Conservation (phyloP, 768 basidiomycete genomes). For the Rhodotorula kratochvilovae region DNA sequence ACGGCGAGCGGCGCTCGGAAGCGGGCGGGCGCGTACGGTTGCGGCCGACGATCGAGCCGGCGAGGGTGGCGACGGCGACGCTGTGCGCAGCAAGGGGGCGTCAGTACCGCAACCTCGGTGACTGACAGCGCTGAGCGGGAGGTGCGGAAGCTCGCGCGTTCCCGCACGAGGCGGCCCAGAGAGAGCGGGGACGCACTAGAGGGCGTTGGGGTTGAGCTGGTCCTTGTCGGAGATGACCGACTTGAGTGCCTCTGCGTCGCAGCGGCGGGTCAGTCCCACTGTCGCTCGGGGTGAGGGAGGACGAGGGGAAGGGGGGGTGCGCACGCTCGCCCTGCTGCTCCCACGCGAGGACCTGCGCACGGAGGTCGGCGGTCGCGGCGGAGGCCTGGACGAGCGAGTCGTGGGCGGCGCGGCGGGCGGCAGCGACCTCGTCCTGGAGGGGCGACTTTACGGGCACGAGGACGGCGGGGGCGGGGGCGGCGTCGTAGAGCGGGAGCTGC, state of each 20-base stretch:
- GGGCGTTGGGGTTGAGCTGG: conserved; percentile 75
- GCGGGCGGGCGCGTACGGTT: conserved; percentile 53
- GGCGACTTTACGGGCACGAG: conserved; percentile 65
- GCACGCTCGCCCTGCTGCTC: conserved; percentile 80
- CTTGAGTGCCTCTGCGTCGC: conserved; percentile 66
- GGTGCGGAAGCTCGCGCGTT: neutral
- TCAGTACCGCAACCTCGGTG: too few species aligned
- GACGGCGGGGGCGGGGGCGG: conserved; percentile 58
- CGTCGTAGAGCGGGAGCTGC: conserved; percentile 80
- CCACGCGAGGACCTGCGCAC: conserved; percentile 76
- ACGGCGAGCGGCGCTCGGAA: too few species aligned
- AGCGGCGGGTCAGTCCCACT: neutral
- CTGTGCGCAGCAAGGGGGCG: conserved; percentile 4
- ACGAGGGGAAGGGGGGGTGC: conserved; percentile 29
- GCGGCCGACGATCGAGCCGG: conserved; percentile 78
- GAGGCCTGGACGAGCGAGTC: conserved; percentile 59
- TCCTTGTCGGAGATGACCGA: conserved; percentile 74
- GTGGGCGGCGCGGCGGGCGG: conserved; percentile 61
- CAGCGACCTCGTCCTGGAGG: conserved; percentile 71
- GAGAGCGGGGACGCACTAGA: conserved; percentile 54
- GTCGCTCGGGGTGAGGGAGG: neutral
- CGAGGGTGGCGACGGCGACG: conserved; percentile 79
- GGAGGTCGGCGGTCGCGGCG: conserved; percentile 63
- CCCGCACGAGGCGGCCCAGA: neutral
- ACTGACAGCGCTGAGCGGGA: neutral